Conservation (phyloP, 2,329 filamentous ascomycete species). For the Daldinia sp. region DNA sequence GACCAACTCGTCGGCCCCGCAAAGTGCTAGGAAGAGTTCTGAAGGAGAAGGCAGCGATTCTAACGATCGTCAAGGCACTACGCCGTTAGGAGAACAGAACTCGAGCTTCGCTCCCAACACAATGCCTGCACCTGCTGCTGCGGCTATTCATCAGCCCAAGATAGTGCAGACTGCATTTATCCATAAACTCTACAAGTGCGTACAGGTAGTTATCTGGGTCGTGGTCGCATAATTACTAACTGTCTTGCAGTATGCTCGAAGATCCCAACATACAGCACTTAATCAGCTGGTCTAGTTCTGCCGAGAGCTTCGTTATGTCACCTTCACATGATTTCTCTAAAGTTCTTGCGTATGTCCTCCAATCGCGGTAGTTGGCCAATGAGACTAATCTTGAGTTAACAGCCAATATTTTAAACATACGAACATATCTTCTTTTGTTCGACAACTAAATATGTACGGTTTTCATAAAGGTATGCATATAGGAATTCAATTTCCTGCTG, state of each 20-base stretch:
- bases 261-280: slow-evolving; percentile 91
- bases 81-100: slow-evolving; percentile 52
- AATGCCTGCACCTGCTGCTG: slow-evolving; percentile 64
- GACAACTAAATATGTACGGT: slow-evolving; percentile 98
- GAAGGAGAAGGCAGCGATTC: slow-evolving; percentile 53
- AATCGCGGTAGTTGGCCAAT: slow-evolving; percentile 17
- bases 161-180: slow-evolving; percentile 99
- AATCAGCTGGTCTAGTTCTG: slow-evolving; percentile 93
- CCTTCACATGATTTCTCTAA: slow-evolving; percentile 97
- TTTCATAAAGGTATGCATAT: slow-evolving; percentile 87
- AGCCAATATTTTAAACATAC: slow-evolving; percentile 99
- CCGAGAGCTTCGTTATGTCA: slow-evolving; percentile 99
- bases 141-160: slow-evolving; percentile 90
- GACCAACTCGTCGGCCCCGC: slow-evolving; percentile 55
- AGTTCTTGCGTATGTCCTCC: slow-evolving; percentile 83
- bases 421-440: slow-evolving; percentile 97
- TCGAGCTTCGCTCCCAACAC: slow-evolving; percentile 47
- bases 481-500: slow-evolving; percentile 1
- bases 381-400: slow-evolving; percentile 37
- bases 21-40: slow-evolving; percentile 55
- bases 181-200: slow-evolving; percentile 97
- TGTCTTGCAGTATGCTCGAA: slow-evolving; percentile 82
- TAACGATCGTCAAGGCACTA: slow-evolving; percentile 49
- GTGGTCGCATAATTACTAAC: slow-evolving; percentile 29
- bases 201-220: slow-evolving; percentile 1